These are phyloP conservation scores for Pulveroboletus frians DNA, from an alignment of 768 basidiomycete genomes.

Conservation along the genomic window DNA sequence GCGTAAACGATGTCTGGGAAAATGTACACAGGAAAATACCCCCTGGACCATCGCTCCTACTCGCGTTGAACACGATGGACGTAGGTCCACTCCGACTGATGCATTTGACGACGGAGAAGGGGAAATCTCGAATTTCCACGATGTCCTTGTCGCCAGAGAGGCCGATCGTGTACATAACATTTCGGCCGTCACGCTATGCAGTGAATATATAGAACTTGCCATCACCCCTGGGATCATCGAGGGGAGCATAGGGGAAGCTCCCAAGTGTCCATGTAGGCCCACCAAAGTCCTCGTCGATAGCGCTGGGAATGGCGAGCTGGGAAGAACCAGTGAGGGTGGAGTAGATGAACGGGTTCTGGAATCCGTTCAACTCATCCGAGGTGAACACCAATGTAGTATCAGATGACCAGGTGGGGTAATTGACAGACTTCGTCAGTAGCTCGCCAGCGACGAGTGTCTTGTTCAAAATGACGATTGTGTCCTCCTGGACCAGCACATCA, in stretches of 20 bases:
- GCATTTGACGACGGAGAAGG: constrained; percentile 28
- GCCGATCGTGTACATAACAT: constrained; percentile 31
- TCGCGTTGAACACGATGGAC: constrained; percentile 32
- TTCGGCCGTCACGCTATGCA: constrained; percentile 32
- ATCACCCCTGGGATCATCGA: constrained; percentile 31
- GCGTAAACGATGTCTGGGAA: constrained; percentile 18
- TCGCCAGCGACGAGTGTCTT: constrained; percentile 47
- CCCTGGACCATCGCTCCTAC: constrained; percentile 28
- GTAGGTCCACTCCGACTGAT: constrained; percentile 23
- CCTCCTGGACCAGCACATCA: constrained; percentile 32
- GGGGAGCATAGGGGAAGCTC: constrained; percentile 41
- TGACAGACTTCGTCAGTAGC: constrained; percentile 44
- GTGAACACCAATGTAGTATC: constrained; percentile 58
- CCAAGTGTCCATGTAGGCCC: constrained; percentile 53
- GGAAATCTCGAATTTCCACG: constrained; percentile 27
- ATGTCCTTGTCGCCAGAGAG: constrained; percentile 22
- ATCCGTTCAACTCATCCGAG: constrained; percentile 55
- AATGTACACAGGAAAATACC: constrained; percentile 30
- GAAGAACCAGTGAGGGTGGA: constrained; percentile 29
- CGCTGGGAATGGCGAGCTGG: constrained; percentile 30
- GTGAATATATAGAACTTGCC: constrained; percentile 25
- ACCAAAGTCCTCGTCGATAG: constrained; percentile 53
- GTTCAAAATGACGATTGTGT: constrained; percentile 35
- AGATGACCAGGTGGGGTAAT: constrained; percentile 56
- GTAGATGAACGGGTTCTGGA: constrained; percentile 62